Percentiles rank a stretch among this genome's conserved stretches.
Conservation (phyloP, 225 moss, liverwort and hornwort species). For the Rhytidiadelphus loreus region DNA sequence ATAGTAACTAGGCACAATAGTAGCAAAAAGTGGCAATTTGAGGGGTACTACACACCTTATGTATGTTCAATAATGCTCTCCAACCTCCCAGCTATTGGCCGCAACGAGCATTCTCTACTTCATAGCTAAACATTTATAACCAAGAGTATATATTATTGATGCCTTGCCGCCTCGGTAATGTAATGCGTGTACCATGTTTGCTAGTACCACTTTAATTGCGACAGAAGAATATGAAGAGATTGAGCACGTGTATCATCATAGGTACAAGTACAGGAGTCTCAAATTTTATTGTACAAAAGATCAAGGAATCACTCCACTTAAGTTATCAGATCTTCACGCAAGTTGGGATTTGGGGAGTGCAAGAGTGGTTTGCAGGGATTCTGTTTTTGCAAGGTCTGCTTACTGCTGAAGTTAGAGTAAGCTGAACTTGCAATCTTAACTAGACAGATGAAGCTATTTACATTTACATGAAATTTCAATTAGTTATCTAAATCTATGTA, state of each 20-base stretch:
- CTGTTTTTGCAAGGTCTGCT: background rate
- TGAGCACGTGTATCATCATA: background rate
- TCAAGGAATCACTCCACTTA: background rate
- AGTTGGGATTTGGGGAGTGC: background rate
- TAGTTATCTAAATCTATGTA: background rate
- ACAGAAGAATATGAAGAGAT: background rate
- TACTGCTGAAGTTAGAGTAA: too few species aligned
- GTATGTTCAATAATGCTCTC: background rate
- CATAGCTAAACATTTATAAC: background rate
- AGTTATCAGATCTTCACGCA: background rate
- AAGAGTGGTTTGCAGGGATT: background rate
- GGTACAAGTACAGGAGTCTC: background rate
- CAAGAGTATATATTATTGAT: background rate
- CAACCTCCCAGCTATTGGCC: background rate
- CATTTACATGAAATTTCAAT: background rate
- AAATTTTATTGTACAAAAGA: background rate
- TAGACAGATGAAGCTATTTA: background rate
- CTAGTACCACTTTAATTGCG: background rate
- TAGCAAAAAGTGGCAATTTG: fast-evolving
- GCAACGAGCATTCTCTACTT: too few species aligned
- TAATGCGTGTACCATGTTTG: background rate
- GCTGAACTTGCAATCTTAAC: background rate
- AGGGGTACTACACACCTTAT: background rate
- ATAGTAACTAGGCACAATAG: fast-evolving
- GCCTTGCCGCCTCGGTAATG: background rate